phyloP scores from a whole-genome alignment of 2,329 filamentous ascomycete genomes.

The Pochonia chlamydosporia region DNA sequence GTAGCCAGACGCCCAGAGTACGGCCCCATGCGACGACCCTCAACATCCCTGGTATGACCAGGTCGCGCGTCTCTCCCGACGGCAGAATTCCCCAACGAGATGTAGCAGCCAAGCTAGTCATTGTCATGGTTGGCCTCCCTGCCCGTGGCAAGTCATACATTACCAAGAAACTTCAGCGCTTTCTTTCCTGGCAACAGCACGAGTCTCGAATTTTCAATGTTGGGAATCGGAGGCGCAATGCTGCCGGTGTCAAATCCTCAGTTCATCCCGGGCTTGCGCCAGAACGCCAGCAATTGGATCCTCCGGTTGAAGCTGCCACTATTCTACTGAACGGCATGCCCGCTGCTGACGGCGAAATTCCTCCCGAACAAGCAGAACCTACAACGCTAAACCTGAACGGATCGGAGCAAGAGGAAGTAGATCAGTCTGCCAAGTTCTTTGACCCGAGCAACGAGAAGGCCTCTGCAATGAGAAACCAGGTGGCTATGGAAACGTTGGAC shows the following conservation, averaged over 20 bases:
- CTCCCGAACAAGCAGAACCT: conserved; percentile 28
- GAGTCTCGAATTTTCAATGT: conserved; percentile 97
- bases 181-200: conserved; percentile 95
- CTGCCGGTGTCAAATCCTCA: conserved; percentile 52
- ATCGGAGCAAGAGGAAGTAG: conserved; percentile 46
- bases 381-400: conserved; percentile 30
- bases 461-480: conserved; percentile 78
- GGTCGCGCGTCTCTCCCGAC: conserved; percentile 91
- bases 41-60: conserved; percentile 93
- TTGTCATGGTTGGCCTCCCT: conserved; percentile 96
- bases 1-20: conserved; percentile 69
- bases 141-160: conserved; percentile 97
- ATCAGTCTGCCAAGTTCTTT: conserved; percentile 91
- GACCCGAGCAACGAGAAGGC: conserved; percentile 83
- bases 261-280: conserved; percentile 25
- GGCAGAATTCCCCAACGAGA: conserved; percentile 90
- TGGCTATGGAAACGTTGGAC: conserved; percentile 86
- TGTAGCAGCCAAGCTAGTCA: conserved; percentile 92
- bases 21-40: conserved; percentile 85
- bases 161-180: conserved; percentile 94
- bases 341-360: conserved; percentile 23
- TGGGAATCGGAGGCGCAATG: conserved; percentile 79
- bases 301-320: conserved; percentile 47
- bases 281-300: conserved; percentile 33
- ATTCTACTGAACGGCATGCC: conserved; percentile 52